Conservation (phyloP, 164 flowering plant genomes). For the Houttuynia cordata region DNA sequence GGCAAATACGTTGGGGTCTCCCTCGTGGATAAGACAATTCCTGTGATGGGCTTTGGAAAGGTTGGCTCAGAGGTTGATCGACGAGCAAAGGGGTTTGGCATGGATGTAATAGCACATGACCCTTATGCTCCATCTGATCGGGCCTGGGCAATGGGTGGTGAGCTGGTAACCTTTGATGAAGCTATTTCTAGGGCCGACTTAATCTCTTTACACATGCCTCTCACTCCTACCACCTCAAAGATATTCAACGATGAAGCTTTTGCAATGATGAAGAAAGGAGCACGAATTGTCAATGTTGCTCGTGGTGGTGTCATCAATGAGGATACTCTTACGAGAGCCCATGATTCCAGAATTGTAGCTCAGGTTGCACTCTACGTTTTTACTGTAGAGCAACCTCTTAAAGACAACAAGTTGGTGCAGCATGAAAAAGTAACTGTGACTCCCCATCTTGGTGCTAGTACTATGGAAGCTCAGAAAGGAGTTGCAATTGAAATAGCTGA, state of each 20-base stretch:
- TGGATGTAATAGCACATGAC: conserved; percentile 79
- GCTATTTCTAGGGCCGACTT: conserved; percentile 65
- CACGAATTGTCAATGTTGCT: conserved; percentile 75
- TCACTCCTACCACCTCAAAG: conserved; percentile 68
- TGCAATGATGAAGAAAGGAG: conserved; percentile 82
- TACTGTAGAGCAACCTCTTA: conserved; percentile 61
- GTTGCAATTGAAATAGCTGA: conserved; percentile 26
- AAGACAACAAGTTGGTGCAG: conserved; percentile 46
- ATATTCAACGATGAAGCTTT: conserved; percentile 68
- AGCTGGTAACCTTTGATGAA: conserved; percentile 63
- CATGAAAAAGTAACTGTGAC: conserved; percentile 72
- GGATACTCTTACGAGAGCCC: conserved; percentile 65
- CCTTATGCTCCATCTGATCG: conserved; percentile 87
- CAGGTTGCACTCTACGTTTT: conserved; percentile 92
- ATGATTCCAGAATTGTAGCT: conserved; percentile 68
- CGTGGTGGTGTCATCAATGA: conserved; percentile 90
- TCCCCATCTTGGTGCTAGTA: conserved; percentile 89
- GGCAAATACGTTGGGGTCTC: conserved; percentile 82
- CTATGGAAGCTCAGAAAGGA: conserved; percentile 65
- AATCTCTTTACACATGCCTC: conserved; percentile 82
- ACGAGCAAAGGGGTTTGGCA: conserved; percentile 77
- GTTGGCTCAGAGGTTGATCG: conserved; percentile 88
- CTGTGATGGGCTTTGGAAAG: conserved; percentile 84
- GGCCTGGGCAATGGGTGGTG: conserved; percentile 81
- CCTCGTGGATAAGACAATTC: conserved; percentile 73